Conservation (phyloP, 1,284 basidiomycete species). For the Termitomyces sp. region DNA sequence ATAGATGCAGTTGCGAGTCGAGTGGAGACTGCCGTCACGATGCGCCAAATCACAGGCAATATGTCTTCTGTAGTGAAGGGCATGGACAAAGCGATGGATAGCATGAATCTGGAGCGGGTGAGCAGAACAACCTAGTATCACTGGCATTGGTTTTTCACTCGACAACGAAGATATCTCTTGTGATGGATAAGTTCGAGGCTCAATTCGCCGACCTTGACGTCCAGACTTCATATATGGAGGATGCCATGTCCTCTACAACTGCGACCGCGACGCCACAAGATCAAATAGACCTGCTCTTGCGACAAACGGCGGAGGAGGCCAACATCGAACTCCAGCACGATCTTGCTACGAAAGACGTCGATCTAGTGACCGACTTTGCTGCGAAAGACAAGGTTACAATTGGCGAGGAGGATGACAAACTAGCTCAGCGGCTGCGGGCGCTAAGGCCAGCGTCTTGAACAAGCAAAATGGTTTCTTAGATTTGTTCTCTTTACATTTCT, state of each 20-base stretch:
- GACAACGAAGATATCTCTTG: conserved; percentile 78
- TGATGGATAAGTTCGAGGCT: conserved; percentile 99
- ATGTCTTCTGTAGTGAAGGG: conserved; percentile 97
- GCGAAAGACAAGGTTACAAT: conserved; percentile 46
- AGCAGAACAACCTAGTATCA: conserved; percentile 32
- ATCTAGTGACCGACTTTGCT: conserved; percentile 47
- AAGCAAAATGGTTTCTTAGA: not conserved
- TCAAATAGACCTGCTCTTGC: conserved; percentile 90
- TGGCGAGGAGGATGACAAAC: conserved; percentile 72
- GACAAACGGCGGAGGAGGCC: conserved; percentile 95
- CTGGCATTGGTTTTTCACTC: conserved; percentile 4
- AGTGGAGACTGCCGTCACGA: conserved; percentile 99
- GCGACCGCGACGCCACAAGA: conserved; percentile 95
- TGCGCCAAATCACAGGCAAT: conserved; percentile 90
- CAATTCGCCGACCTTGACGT: conserved; percentile 98
- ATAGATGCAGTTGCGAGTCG: conserved; percentile 96
- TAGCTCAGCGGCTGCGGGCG: conserved; percentile 79
- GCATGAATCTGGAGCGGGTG: conserved; percentile 94
- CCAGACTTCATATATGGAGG: conserved; percentile 98
- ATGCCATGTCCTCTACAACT: conserved; percentile 91
- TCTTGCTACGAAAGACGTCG: conserved; percentile 65
- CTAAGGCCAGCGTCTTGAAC: conserved; percentile 67
- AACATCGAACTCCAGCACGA: conserved; percentile 95
- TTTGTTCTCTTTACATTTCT: not conserved
- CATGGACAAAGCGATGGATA: conserved; percentile 99